Conservation (phyloP, 768 basidiomycete genomes). For the Boletus vermiculosoides region DNA sequence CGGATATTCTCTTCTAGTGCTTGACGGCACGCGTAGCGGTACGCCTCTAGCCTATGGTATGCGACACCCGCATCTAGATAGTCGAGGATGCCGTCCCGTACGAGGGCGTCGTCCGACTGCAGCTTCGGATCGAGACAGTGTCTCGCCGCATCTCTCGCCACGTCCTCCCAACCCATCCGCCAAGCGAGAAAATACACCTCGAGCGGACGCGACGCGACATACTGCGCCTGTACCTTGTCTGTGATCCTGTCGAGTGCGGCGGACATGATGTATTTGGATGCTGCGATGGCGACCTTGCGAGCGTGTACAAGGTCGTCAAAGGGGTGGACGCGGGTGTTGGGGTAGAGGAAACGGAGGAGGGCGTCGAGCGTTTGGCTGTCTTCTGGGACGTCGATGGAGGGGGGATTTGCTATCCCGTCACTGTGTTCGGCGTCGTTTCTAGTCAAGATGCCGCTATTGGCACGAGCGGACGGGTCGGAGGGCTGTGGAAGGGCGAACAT, state of each 20-base stretch:
- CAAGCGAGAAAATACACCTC: slow-evolving; percentile 5
- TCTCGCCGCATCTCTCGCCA: neutral
- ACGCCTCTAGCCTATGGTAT: neutral
- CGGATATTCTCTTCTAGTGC: too few species aligned
- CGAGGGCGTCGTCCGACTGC: neutral
- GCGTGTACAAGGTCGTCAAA: neutral
- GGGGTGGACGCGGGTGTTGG: neutral
- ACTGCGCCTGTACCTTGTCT: neutral
- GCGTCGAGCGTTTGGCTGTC: slow-evolving; percentile 1
- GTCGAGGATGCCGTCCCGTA: neutral
- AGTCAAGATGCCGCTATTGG: too few species aligned
- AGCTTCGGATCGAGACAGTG: neutral
- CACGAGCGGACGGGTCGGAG: too few species aligned
- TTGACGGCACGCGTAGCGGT: neutral
- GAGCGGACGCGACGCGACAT: neutral
- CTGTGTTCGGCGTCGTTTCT: too few species aligned
- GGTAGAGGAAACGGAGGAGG: slow-evolving; percentile 9
- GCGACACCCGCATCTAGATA: neutral
- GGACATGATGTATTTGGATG: too few species aligned
- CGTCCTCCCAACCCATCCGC: neutral
- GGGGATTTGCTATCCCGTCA: too few species aligned
- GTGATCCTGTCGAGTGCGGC: neutral
- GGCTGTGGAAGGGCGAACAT: too few species aligned
- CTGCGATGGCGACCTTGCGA: neutral
- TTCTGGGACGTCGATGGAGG: neutral